phyloP scores from a whole-genome alignment of 805 yeast genomes.

The Spathaspora arborariae region DNA sequence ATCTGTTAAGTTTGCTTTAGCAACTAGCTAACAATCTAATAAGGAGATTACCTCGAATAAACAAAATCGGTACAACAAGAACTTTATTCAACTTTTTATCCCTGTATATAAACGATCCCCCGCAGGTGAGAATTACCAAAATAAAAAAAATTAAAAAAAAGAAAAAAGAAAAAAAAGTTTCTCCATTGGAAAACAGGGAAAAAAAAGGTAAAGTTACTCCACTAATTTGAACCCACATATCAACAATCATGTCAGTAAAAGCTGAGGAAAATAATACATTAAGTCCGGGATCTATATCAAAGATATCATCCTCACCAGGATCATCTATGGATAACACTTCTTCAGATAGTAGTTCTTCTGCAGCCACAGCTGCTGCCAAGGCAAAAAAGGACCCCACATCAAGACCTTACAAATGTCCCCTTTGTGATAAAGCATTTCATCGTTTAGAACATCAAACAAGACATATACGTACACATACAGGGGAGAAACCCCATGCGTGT shows the following conservation, averaged over 20 bases:
- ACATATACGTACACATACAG: slow-evolving; percentile 77
- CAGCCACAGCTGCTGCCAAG: slow-evolving; percentile 6
- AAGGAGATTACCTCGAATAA: background rate
- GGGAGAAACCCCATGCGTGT: slow-evolving; percentile 79
- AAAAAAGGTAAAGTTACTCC: background rate
- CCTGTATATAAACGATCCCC: background rate
- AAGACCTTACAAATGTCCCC: slow-evolving; percentile 69
- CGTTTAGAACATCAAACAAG: slow-evolving; percentile 76
- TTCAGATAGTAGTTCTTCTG: background rate
- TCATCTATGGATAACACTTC: background rate
- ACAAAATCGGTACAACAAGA: background rate
- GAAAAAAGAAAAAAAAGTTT: background rate
- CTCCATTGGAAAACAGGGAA: background rate
- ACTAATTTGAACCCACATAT: background rate
- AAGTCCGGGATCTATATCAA: background rate
- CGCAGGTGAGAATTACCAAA: background rate
- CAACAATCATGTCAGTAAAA: background rate
- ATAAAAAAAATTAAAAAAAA: too few species aligned
- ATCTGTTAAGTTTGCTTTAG: background rate
- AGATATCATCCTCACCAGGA: background rate
- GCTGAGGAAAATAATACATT: background rate
- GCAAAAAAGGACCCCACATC: slow-evolving; percentile 22
- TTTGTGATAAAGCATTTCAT: slow-evolving; percentile 72
- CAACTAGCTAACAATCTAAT: background rate
- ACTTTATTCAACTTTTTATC: background rate